Base-by-base conservation (phyloP, 1,139 yeast genomes). In the Kodamaea alishanica region DNA sequence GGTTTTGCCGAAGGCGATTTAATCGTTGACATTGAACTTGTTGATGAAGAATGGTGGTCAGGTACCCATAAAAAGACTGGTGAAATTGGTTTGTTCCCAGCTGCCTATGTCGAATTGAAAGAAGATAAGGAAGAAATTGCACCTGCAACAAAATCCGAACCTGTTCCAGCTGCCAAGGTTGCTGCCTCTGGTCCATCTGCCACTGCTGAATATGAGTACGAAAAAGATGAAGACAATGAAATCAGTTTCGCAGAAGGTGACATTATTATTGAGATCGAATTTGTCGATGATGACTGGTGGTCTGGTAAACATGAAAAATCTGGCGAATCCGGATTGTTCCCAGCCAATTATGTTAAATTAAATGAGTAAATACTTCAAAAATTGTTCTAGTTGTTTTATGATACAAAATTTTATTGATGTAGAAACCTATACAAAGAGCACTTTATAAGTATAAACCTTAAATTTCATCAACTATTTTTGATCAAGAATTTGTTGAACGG, bases 271-370 rank as follows among this genome's bases (percentile, higher is more conserved):
- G 86, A 88, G 45, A 85, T 92, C 46, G 95, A 88, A 50, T 84
- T 87, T 60, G 85, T 86, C 10, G 96, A 89, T 51, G 96, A 87
- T 37, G 96, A 88, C 56, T 92, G 98, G 98, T 92, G 97, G 97
- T 72, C 84, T 42, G 98, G 98, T 35, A 71, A 60, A 39, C 81
- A 81, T 51, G 65, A 79, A 43, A 58, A 51, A 32, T 63, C 80
- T 30, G 96, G 96, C 32, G 84, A 80, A 49, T 73, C 77, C 47
- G 95, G 95, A 41, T 71, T 92, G 41, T 89, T 92, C 81, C 98
- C 98, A 34, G 81, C 95, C 32, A 88, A 86, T 63, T 89, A 85
- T 56, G 97, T 92, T 30, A 61, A 56, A 30, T 64, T 70, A 44
- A 57, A 58, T 41, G 52, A 61, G 43, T 61, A 50, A 44, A 29